phyloP scores from a whole-genome alignment of 306 rosid genomes.

The Casuarina glauca region DNA sequence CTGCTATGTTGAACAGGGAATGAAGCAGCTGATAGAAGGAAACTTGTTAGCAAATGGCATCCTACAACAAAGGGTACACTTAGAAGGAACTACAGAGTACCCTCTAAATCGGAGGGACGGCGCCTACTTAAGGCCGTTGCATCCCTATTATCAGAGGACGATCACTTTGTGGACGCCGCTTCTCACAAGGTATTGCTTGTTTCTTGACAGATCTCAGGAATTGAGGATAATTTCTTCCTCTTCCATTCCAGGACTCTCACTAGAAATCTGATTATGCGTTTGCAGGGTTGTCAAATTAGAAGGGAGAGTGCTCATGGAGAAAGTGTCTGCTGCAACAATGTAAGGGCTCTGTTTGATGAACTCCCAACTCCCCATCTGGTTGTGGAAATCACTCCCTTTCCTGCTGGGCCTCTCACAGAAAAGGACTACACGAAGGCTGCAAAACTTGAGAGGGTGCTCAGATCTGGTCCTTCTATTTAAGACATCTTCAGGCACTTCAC shows the following conservation, averaged over 20 bases:
- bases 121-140: constrained; percentile 34
- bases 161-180: constrained; percentile 30
- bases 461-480: no score
- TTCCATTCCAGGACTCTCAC: neutral
- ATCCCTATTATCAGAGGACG: no score
- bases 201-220: neutral
- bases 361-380: constrained; percentile 87
- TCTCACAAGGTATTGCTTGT: constrained; percentile 77
- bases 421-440: constrained; percentile 54
- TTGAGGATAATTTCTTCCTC: no score
- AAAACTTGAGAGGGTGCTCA: no score
- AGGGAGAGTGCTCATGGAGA: constrained; percentile 37
- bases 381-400: constrained; percentile 91
- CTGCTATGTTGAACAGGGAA: constrained; percentile 15
- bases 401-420: constrained; percentile 73
- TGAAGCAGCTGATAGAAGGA: no score
- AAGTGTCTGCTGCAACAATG: constrained; percentile 95
- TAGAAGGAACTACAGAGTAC: constrained; percentile 82
- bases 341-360: constrained; percentile 94
- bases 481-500: no score
- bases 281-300: constrained; percentile 91
- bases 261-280: constrained; percentile 8
- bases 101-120: constrained; percentile 79
- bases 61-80: neutral
- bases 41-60: no score